phyloP scores from a whole-genome alignment of 305 asterid species.

The Fraxinus sp. region DNA sequence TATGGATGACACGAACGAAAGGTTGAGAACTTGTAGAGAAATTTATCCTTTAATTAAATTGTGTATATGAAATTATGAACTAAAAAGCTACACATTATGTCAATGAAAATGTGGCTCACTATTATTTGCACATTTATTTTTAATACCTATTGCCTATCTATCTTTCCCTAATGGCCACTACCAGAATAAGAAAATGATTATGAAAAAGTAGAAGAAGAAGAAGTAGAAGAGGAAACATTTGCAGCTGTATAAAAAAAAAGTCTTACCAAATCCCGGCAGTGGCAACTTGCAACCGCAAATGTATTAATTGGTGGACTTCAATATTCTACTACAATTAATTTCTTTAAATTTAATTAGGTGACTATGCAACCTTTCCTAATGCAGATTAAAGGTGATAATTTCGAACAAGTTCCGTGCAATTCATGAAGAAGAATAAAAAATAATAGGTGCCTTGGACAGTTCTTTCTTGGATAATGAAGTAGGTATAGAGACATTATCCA shows the following conservation, averaged over 20 bases:
- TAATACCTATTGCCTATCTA: constrained; percentile 13
- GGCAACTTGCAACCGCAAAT: constrained; percentile 60
- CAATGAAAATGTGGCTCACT: constrained; percentile 23
- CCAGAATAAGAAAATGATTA: neutral
- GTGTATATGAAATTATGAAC: constrained; percentile 17
- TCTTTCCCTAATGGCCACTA: constrained; percentile 25
- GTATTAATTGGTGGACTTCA: constrained; percentile 17
- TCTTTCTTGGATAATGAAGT: neutral
- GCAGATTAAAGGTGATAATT: constrained; percentile 30
- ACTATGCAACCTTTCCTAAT: constrained; percentile 14
- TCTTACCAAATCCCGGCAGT: constrained; percentile 43
- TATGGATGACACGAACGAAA: neutral
- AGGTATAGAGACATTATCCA: neutral
- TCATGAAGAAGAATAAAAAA: constrained; percentile 21
- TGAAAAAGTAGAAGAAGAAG: too few species aligned
- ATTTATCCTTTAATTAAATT: neutral
- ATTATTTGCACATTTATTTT: constrained; percentile 16
- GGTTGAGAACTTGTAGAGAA: neutral
- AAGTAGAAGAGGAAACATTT: neutral
- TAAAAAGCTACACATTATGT: neutral
- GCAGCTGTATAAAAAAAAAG: constrained; percentile 3
- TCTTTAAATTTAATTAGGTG: constrained; percentile 31
- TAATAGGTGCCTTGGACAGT: constrained; percentile 22
- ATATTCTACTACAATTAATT: constrained; percentile 30
- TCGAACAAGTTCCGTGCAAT: constrained; percentile 31